Evolutionary conservation across 441 rosid genomes (phyloP).

Genomic region (Biscutella auriculata): DNA sequence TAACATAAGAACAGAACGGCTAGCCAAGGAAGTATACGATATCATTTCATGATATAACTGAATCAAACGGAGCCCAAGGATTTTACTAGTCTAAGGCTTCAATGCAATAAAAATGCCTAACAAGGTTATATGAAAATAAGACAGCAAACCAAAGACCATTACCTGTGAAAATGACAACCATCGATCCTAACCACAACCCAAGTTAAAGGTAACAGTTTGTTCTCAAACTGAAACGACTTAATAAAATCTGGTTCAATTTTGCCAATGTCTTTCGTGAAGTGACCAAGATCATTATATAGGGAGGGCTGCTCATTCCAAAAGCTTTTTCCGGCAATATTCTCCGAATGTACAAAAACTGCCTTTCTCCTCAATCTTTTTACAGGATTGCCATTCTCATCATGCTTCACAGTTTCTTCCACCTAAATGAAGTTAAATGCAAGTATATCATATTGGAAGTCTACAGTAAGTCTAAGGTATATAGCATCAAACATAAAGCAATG

Average conservation of each 20-base stretch:
- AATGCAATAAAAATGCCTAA: not conserved
- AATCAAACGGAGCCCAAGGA: not conserved
- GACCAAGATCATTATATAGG: constrained; percentile 49
- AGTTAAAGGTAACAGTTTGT: constrained; percentile 62
- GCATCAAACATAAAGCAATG: constrained; percentile 1
- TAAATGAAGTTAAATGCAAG: constrained; percentile 18
- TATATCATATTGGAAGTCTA: not conserved
- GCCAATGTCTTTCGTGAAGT: constrained; percentile 39
- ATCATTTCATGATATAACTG: not conserved
- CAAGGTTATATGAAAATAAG: not conserved
- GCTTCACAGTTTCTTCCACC: constrained; percentile 74
- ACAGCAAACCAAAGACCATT: not conserved
- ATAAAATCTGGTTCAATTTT: constrained; percentile 54
- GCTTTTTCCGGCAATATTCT: constrained; percentile 47
- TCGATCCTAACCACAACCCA: constrained; percentile 86
- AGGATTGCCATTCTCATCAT: constrained; percentile 58
- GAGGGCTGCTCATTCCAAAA: constrained; percentile 65
- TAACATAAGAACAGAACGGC: too few species aligned
- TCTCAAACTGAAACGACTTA: constrained; percentile 59
- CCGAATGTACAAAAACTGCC: constrained; percentile 36
- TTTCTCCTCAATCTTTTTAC: constrained; percentile 66
- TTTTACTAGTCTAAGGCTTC: not conserved
- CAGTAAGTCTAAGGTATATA: not conserved
- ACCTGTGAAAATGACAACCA: constrained; percentile 97
- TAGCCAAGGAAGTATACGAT: not conserved